Conservation (phyloP, 768 basidiomycete genomes). For the Mycena galericulata region DNA sequence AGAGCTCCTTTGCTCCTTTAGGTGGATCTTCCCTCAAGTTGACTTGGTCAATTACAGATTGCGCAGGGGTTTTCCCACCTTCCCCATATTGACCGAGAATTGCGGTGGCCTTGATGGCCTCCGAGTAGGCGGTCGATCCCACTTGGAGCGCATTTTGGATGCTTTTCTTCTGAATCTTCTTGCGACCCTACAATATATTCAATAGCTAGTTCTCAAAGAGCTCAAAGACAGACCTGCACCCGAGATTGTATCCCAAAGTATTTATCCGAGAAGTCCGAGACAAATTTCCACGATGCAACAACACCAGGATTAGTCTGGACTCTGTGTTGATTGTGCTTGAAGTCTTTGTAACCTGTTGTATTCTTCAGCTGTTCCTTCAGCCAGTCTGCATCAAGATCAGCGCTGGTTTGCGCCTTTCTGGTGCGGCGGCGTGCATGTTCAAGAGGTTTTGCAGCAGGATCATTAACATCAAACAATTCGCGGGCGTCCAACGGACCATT, state of each 20-base stretch:
- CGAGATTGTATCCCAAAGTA: background rate
- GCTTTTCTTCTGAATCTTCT: slow-evolving; percentile 9
- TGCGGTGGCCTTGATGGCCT: background rate
- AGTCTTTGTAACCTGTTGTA: background rate
- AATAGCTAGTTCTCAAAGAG: background rate
- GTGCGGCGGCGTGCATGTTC: slow-evolving; percentile 1
- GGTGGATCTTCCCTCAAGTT: background rate
- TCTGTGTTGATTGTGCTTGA: background rate
- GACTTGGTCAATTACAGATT: background rate
- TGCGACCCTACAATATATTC: background rate
- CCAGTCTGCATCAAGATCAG: background rate
- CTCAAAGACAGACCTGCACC: background rate
- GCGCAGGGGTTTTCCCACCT: background rate
- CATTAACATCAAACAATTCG: background rate
- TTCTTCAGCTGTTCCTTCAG: background rate
- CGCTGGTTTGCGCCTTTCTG: background rate
- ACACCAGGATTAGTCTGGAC: background rate
- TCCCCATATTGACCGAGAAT: background rate
- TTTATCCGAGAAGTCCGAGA: background rate
- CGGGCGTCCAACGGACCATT: no score
- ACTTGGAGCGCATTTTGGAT: background rate
- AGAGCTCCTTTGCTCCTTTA: background rate
- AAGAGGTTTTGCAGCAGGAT: slow-evolving; percentile 6
- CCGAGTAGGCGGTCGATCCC: background rate
- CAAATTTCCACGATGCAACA: background rate